phyloP scores from a whole-genome alignment of 768 basidiomycete genomes.

The Fistulinella prunicolor region DNA sequence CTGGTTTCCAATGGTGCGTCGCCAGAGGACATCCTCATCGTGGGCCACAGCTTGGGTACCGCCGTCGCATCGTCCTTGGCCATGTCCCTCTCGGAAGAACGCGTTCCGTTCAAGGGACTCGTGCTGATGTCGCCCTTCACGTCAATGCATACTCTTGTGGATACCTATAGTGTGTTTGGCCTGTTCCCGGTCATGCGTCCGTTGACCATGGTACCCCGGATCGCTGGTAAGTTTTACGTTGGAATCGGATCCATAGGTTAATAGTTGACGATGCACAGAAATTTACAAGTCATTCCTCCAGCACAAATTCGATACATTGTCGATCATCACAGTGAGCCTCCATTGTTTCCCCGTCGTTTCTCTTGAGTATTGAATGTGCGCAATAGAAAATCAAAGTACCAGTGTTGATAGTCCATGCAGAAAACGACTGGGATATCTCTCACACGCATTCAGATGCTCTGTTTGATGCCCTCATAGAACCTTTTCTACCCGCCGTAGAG shows the following conservation, averaged over 20 bases:
- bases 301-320: conserved; percentile 62
- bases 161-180: conserved; percentile 65
- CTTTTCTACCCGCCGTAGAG: conserved; percentile 52
- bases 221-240: conserved; percentile 47
- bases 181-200: conserved; percentile 72
- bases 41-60: conserved; percentile 90
- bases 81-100: conserved; percentile 46
- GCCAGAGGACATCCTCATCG: conserved; percentile 60
- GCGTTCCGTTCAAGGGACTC: conserved; percentile 41
- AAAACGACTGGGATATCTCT: conserved; percentile 73
- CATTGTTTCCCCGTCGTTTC: neutral
- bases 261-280: conserved; percentile 34
- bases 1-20: conserved; percentile 55
- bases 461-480: conserved; percentile 65
- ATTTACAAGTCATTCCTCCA: conserved; percentile 51
- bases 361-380: neutral
- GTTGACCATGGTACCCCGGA: conserved; percentile 57
- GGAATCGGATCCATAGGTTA: neutral
- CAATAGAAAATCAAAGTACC: conserved; percentile 62
- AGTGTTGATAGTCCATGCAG: conserved; percentile 70
- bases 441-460: conserved; percentile 64
- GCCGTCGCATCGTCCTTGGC: conserved; percentile 60
- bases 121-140: conserved; percentile 59
- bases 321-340: conserved; percentile 52
- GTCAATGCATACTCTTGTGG: conserved; percentile 55